phyloP scores from a whole-genome alignment of 495 filamentous ascomycete genomes.

The Lophiostoma macrostomum region DNA sequence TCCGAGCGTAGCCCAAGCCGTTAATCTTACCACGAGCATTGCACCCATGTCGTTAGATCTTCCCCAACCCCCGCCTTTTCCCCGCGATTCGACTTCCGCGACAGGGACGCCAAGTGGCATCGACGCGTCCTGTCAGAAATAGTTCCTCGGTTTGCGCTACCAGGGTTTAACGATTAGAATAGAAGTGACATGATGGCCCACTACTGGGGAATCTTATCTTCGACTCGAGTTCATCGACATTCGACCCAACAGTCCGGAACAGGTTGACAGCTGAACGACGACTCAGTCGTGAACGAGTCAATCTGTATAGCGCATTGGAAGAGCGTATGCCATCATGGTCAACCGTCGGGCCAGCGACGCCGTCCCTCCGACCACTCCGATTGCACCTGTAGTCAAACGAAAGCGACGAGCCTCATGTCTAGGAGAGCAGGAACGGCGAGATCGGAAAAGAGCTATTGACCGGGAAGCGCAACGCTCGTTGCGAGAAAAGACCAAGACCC shows the following conservation, averaged over 20 bases:
- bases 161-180: too few species aligned
- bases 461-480: constrained; percentile 27
- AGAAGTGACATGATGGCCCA: not conserved
- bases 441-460: constrained; percentile 30
- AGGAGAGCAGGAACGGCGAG: constrained; percentile 29
- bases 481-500: constrained; percentile 29
- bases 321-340: constrained; percentile 9
- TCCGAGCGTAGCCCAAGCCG: not conserved
- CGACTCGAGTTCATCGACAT: constrained; percentile 13
- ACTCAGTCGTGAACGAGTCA: too few species aligned
- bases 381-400: constrained; percentile 23
- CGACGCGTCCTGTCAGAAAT: not conserved
- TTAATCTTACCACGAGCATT: not conserved
- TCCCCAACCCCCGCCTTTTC: constrained; percentile 23
- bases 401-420: constrained; percentile 26
- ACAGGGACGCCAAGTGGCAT: too few species aligned
- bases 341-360: constrained; percentile 27
- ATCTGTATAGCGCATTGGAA: too few species aligned
- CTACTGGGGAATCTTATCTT: not conserved
- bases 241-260: too few species aligned
- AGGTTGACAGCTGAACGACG: not conserved
- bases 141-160: constrained; percentile 13
- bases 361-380: constrained; percentile 8
- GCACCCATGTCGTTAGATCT: too few species aligned
- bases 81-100: constrained; percentile 9